Evolutionary conservation across 1,284 basidiomycete genomes (phyloP).

Genomic region (Salmacisia buchloeana): DNA sequence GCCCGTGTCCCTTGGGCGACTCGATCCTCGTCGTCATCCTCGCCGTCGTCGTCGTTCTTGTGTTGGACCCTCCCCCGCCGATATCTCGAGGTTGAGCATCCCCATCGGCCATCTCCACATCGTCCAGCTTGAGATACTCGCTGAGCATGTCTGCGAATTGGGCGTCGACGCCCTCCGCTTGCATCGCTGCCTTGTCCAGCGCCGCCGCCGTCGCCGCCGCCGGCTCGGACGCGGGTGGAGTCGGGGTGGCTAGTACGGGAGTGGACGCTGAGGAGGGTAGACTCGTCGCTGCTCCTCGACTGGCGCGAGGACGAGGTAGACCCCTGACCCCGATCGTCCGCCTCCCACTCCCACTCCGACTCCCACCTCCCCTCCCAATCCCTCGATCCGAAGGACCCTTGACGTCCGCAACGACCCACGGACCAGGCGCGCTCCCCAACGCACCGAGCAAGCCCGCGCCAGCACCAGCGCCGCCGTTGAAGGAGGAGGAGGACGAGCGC

Average conservation of each 20-base stretch:
- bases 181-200: background rate
- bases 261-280: background rate
- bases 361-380: background rate
- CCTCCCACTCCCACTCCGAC: background rate
- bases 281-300: background rate
- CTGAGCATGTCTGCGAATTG: slow-evolving; percentile 3
- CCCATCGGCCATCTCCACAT: background rate
- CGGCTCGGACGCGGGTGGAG: too few relatives aligned
- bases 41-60: too few relatives aligned
- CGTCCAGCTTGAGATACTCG: background rate
- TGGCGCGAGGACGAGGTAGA: background rate
- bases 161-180: background rate
- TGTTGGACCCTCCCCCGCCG: too few relatives aligned
- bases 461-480: background rate
- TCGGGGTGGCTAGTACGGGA: too few relatives aligned
- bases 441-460: too few relatives aligned
- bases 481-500: background rate
- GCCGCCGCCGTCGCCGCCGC: background rate
- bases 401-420: background rate
- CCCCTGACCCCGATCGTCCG: background rate
- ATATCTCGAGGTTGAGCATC: too few relatives aligned
- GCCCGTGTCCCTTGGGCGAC: background rate
- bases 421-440: background rate
- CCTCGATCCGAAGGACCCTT: background rate
- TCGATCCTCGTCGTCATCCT: background rate